These are phyloP conservation scores for Cicer arietinum DNA, from an alignment of 306 rosid genomes.

Conservation along the genomic window DNA sequence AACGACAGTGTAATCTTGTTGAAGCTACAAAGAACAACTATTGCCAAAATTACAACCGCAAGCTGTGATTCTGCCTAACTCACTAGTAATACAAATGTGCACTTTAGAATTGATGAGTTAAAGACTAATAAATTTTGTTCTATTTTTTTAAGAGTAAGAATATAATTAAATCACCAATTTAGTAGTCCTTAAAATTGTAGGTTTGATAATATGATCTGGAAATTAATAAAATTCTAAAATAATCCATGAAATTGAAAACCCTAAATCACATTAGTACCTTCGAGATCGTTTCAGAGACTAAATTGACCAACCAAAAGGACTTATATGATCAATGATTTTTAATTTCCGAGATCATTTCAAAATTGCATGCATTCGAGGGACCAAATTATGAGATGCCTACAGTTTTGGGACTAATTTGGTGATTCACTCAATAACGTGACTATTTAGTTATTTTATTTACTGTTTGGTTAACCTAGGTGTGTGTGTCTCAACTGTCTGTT, in stretches of 20 bases:
- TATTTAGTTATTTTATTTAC: neutral
- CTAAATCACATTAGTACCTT: neutral
- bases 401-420: neutral
- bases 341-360: neutral
- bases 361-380: neutral
- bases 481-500: conserved; percentile 25
- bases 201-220: neutral
- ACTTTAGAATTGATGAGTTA: too few species aligned
- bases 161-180: too few species aligned
- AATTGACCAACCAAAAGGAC: neutral
- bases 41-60: too few species aligned
- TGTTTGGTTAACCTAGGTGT: conserved; percentile 11
- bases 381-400: neutral
- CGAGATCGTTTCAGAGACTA: neutral
- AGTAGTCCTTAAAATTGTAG: neutral
- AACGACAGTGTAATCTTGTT: too few species aligned
- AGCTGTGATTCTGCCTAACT: too few species aligned
- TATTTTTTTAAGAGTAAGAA: neutral
- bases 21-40: too few species aligned
- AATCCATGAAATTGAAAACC: neutral
- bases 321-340: neutral
- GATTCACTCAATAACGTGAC: neutral
- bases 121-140: neutral
- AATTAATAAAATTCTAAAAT: neutral
- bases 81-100: too few species aligned